Conservation (phyloP, 2,329 filamentous ascomycete genomes). For the Ascochyta fabae region DNA sequence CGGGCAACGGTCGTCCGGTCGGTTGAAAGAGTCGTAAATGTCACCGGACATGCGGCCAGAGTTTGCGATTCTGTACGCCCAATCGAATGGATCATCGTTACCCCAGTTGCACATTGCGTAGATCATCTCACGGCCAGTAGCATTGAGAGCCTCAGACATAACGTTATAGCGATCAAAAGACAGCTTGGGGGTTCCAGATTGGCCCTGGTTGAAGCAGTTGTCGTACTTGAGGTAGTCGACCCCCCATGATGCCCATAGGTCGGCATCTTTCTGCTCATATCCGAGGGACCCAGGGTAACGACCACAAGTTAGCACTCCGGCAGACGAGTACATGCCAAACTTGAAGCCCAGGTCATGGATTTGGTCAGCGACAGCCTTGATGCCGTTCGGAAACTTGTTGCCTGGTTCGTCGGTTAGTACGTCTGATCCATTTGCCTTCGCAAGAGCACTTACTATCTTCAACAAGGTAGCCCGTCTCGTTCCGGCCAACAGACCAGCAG, state of each 20-base stretch:
- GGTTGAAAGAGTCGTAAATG: constrained; percentile 56
- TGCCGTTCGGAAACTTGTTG: constrained; percentile 53
- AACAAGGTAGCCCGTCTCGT: constrained; percentile 52
- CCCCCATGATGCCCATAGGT: constrained; percentile 59
- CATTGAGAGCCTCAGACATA: constrained; percentile 57
- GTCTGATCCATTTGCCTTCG: not conserved
- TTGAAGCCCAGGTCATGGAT: constrained; percentile 58
- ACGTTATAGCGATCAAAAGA: constrained; percentile 56
- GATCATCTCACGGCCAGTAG: constrained; percentile 54
- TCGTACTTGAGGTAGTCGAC: constrained; percentile 59
- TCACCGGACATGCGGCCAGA: constrained; percentile 57
- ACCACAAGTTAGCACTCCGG: constrained; percentile 53
- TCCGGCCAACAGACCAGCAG: constrained; percentile 58
- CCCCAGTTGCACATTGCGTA: constrained; percentile 62
- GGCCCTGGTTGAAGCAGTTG: constrained; percentile 63
- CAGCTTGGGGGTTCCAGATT: constrained; percentile 55
- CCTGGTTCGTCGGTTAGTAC: constrained; percentile 6
- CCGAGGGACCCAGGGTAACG: constrained; percentile 54
- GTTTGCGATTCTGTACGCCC: constrained; percentile 57
- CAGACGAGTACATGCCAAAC: constrained; percentile 61
- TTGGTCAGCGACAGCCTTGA: constrained; percentile 55
- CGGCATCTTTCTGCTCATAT: constrained; percentile 60
- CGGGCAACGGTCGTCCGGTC: constrained; percentile 52
- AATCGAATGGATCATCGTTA: constrained; percentile 55
- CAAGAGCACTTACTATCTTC: constrained; percentile 37